Base-by-base conservation (phyloP, 1,284 basidiomycete species). In the Fomitopsis betulina region DNA sequence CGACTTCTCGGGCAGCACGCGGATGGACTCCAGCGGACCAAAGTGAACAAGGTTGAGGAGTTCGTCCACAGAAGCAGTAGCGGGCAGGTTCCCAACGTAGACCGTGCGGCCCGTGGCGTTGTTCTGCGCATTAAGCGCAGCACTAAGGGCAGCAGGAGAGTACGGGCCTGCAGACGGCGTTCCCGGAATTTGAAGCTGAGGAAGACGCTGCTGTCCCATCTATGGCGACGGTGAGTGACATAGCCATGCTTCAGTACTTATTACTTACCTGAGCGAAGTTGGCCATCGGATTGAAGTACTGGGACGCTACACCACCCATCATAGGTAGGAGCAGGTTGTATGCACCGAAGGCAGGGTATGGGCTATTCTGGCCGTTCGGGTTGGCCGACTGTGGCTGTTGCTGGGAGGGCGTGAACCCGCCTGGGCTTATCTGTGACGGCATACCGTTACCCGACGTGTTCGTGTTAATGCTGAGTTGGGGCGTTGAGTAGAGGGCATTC, bases 31-130 rank as follows among this genome's bases (percentile, higher is more conserved):
- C 64, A 99, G 89, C 0, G 96, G 96, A 6, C 96, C 97, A 72
- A 98, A 98, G 68, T 97, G 94, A 63, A 99, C 96, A 62, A 98
- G 89, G 73, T 95, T 98, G 68, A 98, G 89, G 27, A 99, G 85
- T 73, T 99, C 96, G 71, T 98, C 96, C 58, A 98, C 95, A 6
- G 94, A 96, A 0, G 96, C 96, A 23, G 94, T 94, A n/a, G 91
- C 81, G 15, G 96, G 96, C 43, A 99, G 83, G 75, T 97, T 98
- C 64, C 96, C 97, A 59, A 99, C 90, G 73, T 98, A 99, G 53
- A 99, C 96, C 0, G 97, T 99, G 58, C 96, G 91, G 9, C 91
- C 92, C 1, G 84, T 84, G 8, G 76, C 73, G 65, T 85, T 87
- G 54, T 79, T 79, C 21, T 82, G 80, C 2, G 85, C 82, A 38